Base-by-base conservation (phyloP, 2,329 filamentous ascomycete genomes). In the Phyllosticta citribraziliensis region DNA sequence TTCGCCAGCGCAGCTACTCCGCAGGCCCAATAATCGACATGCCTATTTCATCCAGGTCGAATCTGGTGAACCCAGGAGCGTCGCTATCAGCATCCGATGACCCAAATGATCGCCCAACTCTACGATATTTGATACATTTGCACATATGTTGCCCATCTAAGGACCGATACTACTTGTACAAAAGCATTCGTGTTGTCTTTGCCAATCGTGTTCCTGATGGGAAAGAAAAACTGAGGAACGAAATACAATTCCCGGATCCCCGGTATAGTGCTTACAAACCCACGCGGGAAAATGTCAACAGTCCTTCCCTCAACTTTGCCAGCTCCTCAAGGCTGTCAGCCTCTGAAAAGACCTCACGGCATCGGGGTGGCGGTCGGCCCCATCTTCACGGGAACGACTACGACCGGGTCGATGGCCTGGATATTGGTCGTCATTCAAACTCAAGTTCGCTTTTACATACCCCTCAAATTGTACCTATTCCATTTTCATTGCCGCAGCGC, bases 161-260 rank as follows among this genome's bases (percentile, higher is more conserved):
- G 65, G 91, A 89, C 5, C 85, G 92, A 12, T 96, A 87, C 72
- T 97, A 91, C 68, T 79, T 99, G 5, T 94, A 97, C 77, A 95
- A 94, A 68, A 91, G 85, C 67, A 88, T 97, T 62, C 86, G 94
- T 14, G 90, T 97, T 40, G 93, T 99, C 2, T 99, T 99, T 72
- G 94, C 94, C 59, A 97, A 97, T 70, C 85, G 94, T 25, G 93
- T 97, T 0, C 93, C 94, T 0, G 94, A 97, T 67, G 93, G 91
- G 51, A 96, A 97, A 71, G 93, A 97, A 74, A 93, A 88, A 70
- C 80, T 99, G 50, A 83, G 87, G 33, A 97, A 95, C 69, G 94
- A 99, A 72, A 87, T 93, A 5, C 91, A 94, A 47, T 82, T 89
- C 63, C 93, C 93, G 0, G 91, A 97, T 67, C 94, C 94, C 20